Conservation (phyloP, 768 basidiomycete species). For the Pleurotus ostreatus region DNA sequence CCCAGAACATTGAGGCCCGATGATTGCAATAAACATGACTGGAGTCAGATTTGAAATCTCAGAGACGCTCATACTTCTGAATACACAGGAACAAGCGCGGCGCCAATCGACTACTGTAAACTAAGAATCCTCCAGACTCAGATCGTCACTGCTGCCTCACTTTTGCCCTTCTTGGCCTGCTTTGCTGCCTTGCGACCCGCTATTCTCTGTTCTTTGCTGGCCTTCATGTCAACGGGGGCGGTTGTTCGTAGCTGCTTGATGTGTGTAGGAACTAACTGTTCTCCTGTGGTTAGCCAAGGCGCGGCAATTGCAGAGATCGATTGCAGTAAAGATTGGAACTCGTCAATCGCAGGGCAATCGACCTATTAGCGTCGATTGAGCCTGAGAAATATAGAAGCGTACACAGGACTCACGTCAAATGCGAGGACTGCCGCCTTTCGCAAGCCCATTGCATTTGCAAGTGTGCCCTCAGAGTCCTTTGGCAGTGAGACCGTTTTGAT, state of each 20-base stretch:
- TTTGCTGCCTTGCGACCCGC: constrained; percentile 49
- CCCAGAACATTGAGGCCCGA: constrained; percentile 61
- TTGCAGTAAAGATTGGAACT: constrained; percentile 36
- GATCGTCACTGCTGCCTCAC: constrained; percentile 5
- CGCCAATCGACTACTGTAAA: too few species aligned
- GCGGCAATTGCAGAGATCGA: constrained; percentile 56
- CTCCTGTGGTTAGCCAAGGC: constrained; percentile 50
- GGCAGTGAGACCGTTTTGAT: constrained; percentile 65
- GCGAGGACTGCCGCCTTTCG: constrained; percentile 64
- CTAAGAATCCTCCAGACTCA: not conserved
- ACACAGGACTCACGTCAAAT: constrained; percentile 49
- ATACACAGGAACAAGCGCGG: too few species aligned
- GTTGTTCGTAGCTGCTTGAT: constrained; percentile 79
- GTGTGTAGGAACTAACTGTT: constrained; percentile 62
- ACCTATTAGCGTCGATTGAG: constrained; percentile 25
- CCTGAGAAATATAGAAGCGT: constrained; percentile 8
- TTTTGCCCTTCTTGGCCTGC: constrained; percentile 19
- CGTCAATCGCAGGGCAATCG: constrained; percentile 32
- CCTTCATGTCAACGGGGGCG: constrained; percentile 76
- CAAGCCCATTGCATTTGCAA: constrained; percentile 63
- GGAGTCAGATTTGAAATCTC: not conserved
- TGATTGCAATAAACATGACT: constrained; percentile 63
- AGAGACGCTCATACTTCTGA: not conserved
- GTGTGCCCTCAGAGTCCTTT: constrained; percentile 54
- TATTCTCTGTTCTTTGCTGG: constrained; percentile 54